Evolutionary conservation across 805 yeast species (phyloP).

Genomic region (Candida manassasensis): DNA sequence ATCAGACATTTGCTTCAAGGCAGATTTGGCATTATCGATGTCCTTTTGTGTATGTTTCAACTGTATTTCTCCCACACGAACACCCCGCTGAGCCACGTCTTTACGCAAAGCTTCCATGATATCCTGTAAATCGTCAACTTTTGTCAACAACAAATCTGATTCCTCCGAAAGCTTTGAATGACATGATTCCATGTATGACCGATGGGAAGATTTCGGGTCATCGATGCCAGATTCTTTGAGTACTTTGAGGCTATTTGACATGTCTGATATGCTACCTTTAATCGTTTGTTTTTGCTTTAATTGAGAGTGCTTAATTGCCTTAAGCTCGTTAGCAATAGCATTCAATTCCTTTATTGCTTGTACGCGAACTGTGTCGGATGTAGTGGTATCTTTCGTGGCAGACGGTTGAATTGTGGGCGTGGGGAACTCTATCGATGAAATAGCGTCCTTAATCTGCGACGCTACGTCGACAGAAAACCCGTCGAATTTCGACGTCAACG

Average conservation of each 20-base stretch:
- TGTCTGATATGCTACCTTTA: constrained; percentile 37
- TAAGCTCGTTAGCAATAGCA: constrained; percentile 54
- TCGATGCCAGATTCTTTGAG: constrained; percentile 47
- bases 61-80: constrained; percentile 72
- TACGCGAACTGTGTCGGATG: background rate
- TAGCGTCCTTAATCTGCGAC: constrained; percentile 15
- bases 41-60: constrained; percentile 63
- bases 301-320: constrained; percentile 56
- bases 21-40: constrained; percentile 49
- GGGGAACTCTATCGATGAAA: constrained; percentile 19
- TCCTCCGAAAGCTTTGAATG: constrained; percentile 69
- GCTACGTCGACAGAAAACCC: constrained; percentile 10
- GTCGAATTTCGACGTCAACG: constrained; percentile 16
- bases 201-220: constrained; percentile 30
- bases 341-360: constrained; percentile 25
- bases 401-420: constrained; percentile 11
- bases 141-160: constrained; percentile 67
- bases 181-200: constrained; percentile 71
- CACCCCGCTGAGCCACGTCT: constrained; percentile 90
- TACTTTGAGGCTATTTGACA: constrained; percentile 44
- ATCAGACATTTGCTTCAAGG: constrained; percentile 49
- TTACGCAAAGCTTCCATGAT: constrained; percentile 81
- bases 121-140: constrained; percentile 90
- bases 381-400: constrained; percentile 7
- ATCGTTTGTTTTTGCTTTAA: constrained; percentile 37